phyloP scores from a whole-genome alignment of 2,329 filamentous ascomycete species.

The Calonectria pseudoturangicola region DNA sequence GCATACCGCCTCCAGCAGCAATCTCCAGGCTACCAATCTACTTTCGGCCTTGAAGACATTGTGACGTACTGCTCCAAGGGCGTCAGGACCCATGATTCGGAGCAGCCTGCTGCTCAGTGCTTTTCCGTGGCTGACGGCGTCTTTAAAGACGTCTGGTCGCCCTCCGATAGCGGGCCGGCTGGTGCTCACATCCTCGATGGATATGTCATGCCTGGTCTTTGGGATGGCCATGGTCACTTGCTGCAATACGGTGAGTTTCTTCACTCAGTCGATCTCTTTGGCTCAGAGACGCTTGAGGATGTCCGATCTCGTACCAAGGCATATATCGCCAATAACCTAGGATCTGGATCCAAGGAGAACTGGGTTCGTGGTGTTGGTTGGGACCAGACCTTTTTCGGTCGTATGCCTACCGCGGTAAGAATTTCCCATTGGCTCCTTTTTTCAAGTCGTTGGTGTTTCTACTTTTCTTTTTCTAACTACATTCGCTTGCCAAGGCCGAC shows the following conservation, averaged over 20 bases:
- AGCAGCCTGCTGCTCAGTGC: slow-evolving; percentile 67
- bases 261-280: slow-evolving; percentile 79
- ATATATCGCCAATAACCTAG: slow-evolving; percentile 71
- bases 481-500: slow-evolving; percentile 65
- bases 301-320: slow-evolving; percentile 70
- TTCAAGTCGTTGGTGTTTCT: no score
- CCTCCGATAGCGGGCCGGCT: slow-evolving; percentile 49
- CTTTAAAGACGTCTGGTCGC: slow-evolving; percentile 69
- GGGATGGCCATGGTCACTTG: slow-evolving; percentile 83
- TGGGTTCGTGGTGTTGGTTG: slow-evolving; percentile 82
- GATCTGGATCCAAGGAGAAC: slow-evolving; percentile 70
- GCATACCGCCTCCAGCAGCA: slow-evolving; percentile 56
- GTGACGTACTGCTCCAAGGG: slow-evolving; percentile 63
- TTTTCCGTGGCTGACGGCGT: slow-evolving; percentile 73
- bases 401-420: slow-evolving; percentile 79
- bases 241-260: slow-evolving; percentile 80
- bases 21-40: slow-evolving; percentile 42
- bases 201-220: slow-evolving; percentile 79
- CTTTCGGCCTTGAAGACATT: slow-evolving; percentile 24
- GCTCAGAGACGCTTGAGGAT: slow-evolving; percentile 72
- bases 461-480: neutral
- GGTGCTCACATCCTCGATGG: slow-evolving; percentile 61
- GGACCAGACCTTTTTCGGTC: slow-evolving; percentile 80
- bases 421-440: no score
- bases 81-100: slow-evolving; percentile 61